Conservation (phyloP, 352 stramenopile species). For the Pythium periplocum region DNA sequence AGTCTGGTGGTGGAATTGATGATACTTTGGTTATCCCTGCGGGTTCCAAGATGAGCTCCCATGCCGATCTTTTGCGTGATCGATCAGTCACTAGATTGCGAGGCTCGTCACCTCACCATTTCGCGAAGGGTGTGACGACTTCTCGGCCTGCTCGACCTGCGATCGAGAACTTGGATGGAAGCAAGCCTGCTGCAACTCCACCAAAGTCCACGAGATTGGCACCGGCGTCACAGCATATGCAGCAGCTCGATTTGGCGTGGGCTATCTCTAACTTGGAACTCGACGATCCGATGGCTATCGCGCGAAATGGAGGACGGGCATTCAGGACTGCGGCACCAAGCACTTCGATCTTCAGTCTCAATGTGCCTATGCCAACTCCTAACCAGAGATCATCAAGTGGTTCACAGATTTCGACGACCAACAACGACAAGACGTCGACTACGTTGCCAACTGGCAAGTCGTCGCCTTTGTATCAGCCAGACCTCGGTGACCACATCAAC, state of each 20-base stretch:
- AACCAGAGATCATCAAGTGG: conserved; percentile 15
- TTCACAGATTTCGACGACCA: conserved; percentile 3
- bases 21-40: not conserved
- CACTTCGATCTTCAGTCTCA: conserved; percentile 70
- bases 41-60: no score
- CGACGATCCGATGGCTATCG: conserved; percentile 69
- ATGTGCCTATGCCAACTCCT: conserved; percentile 25
- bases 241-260: conserved; percentile 66
- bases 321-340: conserved; percentile 39
- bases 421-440: conserved; percentile 11
- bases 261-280: conserved; percentile 77
- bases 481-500: conserved; percentile 15
- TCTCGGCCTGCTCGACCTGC: conserved; percentile 6
- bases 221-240: conserved; percentile 68
- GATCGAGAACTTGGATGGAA: conserved; percentile 13
- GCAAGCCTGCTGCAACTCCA: conserved; percentile 4
- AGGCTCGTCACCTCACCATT: no score
- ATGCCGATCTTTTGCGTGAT: conserved; percentile 5
- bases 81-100: conserved; percentile 3
- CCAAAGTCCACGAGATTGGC: conserved; percentile 26
- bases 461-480: conserved; percentile 13
- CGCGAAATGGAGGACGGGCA: conserved; percentile 42
- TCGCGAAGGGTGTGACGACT: not conserved
- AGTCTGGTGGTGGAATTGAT: conserved; percentile 1
- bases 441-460: conserved; percentile 18